Percentiles rank a stretch among this genome's conserved stretches.
phyloP scores from a whole-genome alignment of 2,329 filamentous ascomycete species.

The Claviceps arundinis region DNA sequence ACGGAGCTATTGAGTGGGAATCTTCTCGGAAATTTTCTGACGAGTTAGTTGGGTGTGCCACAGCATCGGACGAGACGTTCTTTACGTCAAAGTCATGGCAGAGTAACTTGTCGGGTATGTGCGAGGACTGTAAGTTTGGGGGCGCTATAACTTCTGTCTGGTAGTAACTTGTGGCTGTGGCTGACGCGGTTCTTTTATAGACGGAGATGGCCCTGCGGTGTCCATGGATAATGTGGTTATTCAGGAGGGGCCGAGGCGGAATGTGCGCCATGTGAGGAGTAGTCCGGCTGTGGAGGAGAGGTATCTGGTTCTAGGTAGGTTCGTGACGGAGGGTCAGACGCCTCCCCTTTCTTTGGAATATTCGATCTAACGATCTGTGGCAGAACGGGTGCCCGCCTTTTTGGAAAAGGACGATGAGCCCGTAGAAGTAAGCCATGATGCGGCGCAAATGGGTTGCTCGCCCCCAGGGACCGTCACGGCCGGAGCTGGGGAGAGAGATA shows the following conservation, averaged over 20 bases:
- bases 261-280: neutral
- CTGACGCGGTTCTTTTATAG: no score
- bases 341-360: neutral
- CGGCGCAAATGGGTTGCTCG: neutral
- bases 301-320: slow-evolving; percentile 1
- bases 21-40: neutral
- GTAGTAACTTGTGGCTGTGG: no score
- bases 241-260: slow-evolving; percentile 1
- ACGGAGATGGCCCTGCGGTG: neutral
- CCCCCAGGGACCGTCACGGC: neutral
- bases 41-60: neutral
- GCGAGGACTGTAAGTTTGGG: no score
- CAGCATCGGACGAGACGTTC: slow-evolving; percentile 2
- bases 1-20: no score
- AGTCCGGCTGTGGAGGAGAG: neutral
- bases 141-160: no score
- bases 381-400: neutral
- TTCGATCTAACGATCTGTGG: neutral
- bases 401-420: neutral
- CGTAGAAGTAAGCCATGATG: neutral
- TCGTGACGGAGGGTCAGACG: neutral
- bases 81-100: neutral
- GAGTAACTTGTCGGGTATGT: neutral
- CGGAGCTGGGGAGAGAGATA: neutral
- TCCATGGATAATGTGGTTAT: neutral